These are phyloP conservation scores for Psilocybe sp. DNA, from an alignment of 768 basidiomycete species.

Conservation along the genomic window DNA sequence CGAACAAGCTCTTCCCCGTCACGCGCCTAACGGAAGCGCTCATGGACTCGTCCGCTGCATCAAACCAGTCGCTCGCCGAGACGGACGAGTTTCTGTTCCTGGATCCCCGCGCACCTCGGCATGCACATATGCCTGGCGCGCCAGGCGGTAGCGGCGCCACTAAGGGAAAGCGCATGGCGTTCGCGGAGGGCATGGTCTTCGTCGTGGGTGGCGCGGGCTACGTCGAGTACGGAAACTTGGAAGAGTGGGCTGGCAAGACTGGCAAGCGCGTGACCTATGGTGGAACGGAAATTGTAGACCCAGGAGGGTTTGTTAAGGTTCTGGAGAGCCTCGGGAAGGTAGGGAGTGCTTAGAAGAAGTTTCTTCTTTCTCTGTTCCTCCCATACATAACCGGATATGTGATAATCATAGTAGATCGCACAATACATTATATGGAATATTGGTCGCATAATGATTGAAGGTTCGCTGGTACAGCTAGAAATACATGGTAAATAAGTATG, in stretches of 20 bases:
- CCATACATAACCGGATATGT: too few species aligned
- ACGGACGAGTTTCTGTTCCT: conserved; percentile 96
- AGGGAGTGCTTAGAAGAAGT: conserved; percentile 17
- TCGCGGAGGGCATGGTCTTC: conserved; percentile 87
- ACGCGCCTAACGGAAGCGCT: conserved; percentile 93
- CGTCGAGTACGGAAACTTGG: conserved; percentile 94
- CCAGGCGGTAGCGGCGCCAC: conserved; percentile 40
- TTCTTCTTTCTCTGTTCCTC: too few species aligned
- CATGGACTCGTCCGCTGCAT: conserved; percentile 94
- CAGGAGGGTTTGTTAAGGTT: conserved; percentile 76
- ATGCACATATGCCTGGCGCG: conserved; percentile 51
- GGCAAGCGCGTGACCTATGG: conserved; percentile 92
- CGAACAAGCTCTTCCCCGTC: conserved; percentile 88
- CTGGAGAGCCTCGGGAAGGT: conserved; percentile 62
- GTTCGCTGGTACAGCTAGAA: not conserved
- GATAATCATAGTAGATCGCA: too few species aligned
- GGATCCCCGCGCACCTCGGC: conserved; percentile 81
- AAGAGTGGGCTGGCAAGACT: conserved; percentile 85
- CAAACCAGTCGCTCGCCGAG: conserved; percentile 91
- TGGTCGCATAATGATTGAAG: not conserved
- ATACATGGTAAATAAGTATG: conserved; percentile 6
- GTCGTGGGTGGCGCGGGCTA: conserved; percentile 96
- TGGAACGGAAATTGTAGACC: conserved; percentile 92
- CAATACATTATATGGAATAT: not conserved
- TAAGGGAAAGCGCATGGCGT: conserved; percentile 62